Conservation (phyloP, 345 rosid species). For the Bretschneidera sinensis region DNA sequence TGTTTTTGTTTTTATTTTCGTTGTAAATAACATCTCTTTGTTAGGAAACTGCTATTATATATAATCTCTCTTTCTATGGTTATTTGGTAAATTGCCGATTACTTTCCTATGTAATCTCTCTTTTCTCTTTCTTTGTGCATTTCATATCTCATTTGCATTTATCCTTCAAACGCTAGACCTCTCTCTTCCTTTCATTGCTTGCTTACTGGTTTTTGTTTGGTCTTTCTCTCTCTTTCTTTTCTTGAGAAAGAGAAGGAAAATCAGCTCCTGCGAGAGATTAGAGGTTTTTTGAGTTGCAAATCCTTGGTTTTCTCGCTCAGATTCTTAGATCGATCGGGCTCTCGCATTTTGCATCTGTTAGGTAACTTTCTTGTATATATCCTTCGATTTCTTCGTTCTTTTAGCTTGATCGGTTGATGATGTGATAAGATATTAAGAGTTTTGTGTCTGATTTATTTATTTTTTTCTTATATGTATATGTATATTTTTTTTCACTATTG, state of each 20-base stretch:
- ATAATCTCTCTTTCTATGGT: conserved; percentile 10
- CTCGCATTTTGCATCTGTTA: conserved; percentile 5
- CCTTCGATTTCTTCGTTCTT: neutral
- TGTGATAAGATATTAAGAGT: conserved; percentile 7
- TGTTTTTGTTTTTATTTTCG: neutral
- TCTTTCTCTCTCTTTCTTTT: conserved; percentile 16
- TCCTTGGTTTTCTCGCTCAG: conserved; percentile 2
- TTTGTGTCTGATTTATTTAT: neutral
- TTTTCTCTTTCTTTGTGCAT: conserved; percentile 3
- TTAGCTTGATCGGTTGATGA: conserved; percentile 24
- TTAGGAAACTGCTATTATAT: conserved; percentile 20
- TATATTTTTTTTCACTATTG: neutral
- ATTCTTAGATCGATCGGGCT: conserved; percentile 29
- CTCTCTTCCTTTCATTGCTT: conserved; percentile 19
- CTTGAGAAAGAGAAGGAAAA: conserved; percentile 22
- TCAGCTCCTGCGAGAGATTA: neutral
- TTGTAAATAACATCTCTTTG: neutral
- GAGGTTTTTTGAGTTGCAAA: conserved; percentile 3
- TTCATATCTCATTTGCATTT: conserved; percentile 1
- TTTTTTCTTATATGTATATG: too few relatives aligned
- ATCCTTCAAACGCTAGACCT: conserved; percentile 14
- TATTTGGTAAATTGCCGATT: conserved; percentile 28
- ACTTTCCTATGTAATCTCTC: conserved; percentile 19
- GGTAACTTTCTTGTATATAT: conserved; percentile 27
- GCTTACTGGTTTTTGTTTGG: conserved; percentile 9